Base-by-base conservation (phyloP, 495 filamentous ascomycete genomes). In the Penicillium egyptiacum region DNA sequence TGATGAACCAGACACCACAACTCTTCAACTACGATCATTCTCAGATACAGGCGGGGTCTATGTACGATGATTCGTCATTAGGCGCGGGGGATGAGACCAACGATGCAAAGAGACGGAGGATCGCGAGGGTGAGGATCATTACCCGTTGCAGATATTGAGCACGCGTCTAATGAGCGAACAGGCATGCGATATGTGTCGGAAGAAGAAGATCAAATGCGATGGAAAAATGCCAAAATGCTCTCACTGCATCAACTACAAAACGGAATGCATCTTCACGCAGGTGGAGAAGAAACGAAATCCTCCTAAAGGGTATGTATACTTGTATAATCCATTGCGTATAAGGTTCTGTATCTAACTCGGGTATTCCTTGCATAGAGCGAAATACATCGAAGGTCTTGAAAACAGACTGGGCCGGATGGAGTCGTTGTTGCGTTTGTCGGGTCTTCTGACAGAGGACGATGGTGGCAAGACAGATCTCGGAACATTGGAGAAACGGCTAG, bases 151-250 rank as follows among this genome's bases (percentile, higher is more conserved):
- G 0, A n/a, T 43, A 17, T 23, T 19, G 23, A 17, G 26, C 12
- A 16, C 22, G 11, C 16, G 11, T 33, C 50, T 62, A 41, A 62
- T 40, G 17, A 39, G 14, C 22, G 26, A 33, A 4, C 70, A 93
- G 90, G 94, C 94, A 49, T 98, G 94, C 79, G 94, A 98, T 69
- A 96, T 97, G 93, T 98, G 94, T 68, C 85, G 94, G 60, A 97
- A 96, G 77, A 98, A 98, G 80, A 98, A 98, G 82, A 98, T 98
- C 68, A 98, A 98, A 75, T 98, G 94, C 73, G 95, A 98, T 68
- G 94, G 94, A 50, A 96, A 95, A 74, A 85, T 94, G 71, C 94
- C 95, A 39, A 85, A 90, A 55, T 98, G 94, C 73, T 91, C 91
- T 16, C 95, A 98, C 73, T 98, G 94, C 70, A 87, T 87, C 68